Base-by-base conservation (phyloP, 768 basidiomycete species). In the Gyrodon lividus region DNA sequence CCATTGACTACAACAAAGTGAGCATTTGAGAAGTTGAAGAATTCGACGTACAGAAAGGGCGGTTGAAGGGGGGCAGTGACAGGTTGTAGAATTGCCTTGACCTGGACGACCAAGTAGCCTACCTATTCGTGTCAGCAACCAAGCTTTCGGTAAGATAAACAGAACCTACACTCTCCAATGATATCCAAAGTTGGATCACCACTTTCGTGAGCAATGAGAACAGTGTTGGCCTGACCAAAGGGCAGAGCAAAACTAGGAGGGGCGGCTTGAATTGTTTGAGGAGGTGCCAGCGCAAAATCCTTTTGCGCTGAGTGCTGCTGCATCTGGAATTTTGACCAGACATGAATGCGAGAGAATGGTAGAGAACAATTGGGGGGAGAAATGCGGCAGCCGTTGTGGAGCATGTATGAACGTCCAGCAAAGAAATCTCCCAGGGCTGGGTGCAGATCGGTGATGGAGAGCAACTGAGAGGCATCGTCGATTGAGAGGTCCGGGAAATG, bases 351-450 rank as follows among this genome's bases (percentile, higher is more conserved):
- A 38, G 33, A 22, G 28, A 51, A 51, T 31, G 50, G 30, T 16
- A 50, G 41, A 19, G 38, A 48, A 10, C 40, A 46, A 28, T 43
- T 30, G 24, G n/a, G n/a, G n/a, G 9, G 3, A 31, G 31, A 17
- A 4, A 45, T 7, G 22, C 19, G 20, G 1, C 22, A 26, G n/a
- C 41, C 28, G 16, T 39, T 46, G 20, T 20, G 10, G 4, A 14
- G 16, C 1, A 33, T 30, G 28, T 48, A 58, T 2, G 37, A 52
- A 14, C 13, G 34, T 3, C 34, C 28, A 30, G 33, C 40, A 34
- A 46, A 26, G 17, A 41, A 48, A 16, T 59, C 46, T 2, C 44
- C 52, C 4, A 59, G 33, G 2, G 57, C 52, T 7, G 49, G 48
- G 6, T 5, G 13, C 5, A 59, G 48, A 45, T 58, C 49, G 6